phyloP scores from a whole-genome alignment of 2,329 filamentous ascomycete species.

The Diaporthe humulicola region DNA sequence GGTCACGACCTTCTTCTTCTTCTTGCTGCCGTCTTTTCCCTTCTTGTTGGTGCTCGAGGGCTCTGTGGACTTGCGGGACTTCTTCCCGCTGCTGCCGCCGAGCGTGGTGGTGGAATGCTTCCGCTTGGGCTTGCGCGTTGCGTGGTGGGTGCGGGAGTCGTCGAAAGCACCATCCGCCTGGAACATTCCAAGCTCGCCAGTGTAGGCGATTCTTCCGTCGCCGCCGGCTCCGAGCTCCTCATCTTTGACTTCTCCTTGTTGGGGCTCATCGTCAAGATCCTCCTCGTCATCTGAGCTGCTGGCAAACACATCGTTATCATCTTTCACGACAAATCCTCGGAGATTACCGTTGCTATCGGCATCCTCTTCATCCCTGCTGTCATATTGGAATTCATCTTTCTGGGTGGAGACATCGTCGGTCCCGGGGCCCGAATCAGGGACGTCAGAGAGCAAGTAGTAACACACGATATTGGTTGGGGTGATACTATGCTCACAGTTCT shows the following conservation, averaged over 20 bases:
- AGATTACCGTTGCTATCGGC: not conserved
- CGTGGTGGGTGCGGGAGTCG: not conserved
- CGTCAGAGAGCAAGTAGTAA: slow-evolving; percentile 22
- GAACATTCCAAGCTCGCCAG: not conserved
- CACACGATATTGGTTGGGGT: slow-evolving; percentile 26
- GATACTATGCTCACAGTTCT: not conserved
- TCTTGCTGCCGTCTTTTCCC: slow-evolving; percentile 24
- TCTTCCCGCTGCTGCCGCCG: not conserved
- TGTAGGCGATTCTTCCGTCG: no score
- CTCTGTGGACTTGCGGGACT: not conserved
- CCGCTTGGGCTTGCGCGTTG: not conserved
- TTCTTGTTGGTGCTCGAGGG: not conserved
- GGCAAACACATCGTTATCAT: not conserved
- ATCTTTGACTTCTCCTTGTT: not conserved
- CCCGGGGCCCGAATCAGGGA: not conserved
- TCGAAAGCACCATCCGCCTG: not conserved
- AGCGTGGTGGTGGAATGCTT: not conserved
- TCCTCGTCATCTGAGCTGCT: not conserved
- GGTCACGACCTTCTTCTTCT: slow-evolving; percentile 35
- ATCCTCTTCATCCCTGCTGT: not conserved
- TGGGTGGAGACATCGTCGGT: not conserved
- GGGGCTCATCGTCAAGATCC: not conserved
- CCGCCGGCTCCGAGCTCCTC: not conserved
- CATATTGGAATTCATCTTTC: not conserved
- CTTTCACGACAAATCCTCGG: not conserved